Conservation (phyloP, 768 basidiomycete species). For the Terana coerulea region DNA sequence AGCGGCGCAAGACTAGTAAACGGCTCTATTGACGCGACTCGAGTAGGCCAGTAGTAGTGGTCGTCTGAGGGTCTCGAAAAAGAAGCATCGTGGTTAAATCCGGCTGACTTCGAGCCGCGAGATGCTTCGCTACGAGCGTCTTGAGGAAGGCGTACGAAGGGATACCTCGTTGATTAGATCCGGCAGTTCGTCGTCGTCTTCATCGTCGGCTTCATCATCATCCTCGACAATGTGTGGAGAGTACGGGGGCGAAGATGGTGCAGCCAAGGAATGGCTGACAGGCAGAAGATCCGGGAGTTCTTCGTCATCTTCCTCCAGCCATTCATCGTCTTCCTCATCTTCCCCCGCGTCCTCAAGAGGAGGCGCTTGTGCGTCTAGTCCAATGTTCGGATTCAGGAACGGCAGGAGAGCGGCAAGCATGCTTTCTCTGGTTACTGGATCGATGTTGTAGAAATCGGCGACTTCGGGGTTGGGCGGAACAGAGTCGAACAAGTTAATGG, state of each 20-base stretch:
- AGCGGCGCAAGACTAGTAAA: too few species aligned
- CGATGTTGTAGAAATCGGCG: not conserved
- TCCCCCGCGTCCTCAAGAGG: not conserved
- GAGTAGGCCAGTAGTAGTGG: too few species aligned
- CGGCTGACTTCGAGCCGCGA: too few species aligned
- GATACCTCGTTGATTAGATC: not conserved
- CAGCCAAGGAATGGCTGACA: not conserved
- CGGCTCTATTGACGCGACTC: too few species aligned
- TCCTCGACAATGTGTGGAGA: too few species aligned
- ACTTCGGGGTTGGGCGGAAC: too few species aligned
- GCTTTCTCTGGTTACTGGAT: not conserved
- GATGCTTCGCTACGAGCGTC: too few species aligned
- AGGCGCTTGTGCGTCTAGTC: not conserved
- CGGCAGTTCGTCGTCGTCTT: not conserved
- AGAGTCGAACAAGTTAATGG: too few species aligned
- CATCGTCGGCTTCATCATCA: not conserved
- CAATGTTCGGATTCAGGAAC: not conserved
- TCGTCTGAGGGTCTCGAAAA: too few species aligned
- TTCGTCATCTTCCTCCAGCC: not conserved
- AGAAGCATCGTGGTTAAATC: too few species aligned
- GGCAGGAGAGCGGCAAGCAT: not conserved
- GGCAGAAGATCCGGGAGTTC: not conserved
- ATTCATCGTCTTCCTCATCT: slow-evolving; percentile 3
- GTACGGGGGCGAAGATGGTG: not conserved
- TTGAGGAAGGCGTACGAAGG: too few species aligned